These are phyloP conservation scores for Acanthochlamys bracteata DNA, from an alignment of 106 monocot species.

Conservation along the genomic window DNA sequence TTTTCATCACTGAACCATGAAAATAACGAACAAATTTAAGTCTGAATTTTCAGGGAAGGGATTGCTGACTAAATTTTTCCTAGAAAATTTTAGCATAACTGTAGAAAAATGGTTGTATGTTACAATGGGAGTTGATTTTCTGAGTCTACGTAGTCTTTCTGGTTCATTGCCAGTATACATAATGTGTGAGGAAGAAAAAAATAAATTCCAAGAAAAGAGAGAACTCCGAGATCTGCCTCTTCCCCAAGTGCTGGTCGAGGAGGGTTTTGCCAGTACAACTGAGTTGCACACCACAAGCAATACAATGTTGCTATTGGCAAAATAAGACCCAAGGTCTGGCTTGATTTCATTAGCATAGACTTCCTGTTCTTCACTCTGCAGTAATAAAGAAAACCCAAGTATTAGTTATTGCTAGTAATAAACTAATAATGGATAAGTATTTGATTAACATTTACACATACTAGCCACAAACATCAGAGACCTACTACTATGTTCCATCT, in stretches of 20 bases:
- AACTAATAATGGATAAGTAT: not conserved
- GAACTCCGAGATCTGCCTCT: constrained; percentile 93
- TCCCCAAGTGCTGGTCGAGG: constrained; percentile 78
- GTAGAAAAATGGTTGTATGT: too few relatives aligned
- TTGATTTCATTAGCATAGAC: constrained; percentile 38
- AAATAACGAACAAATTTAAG: too few relatives aligned
- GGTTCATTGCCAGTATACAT: constrained; percentile 66
- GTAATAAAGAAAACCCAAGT: constrained; percentile 1
- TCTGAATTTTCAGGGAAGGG: too few relatives aligned
- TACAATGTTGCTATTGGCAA: constrained; percentile 40
- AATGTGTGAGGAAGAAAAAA: constrained; percentile 74
- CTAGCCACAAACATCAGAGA: too few relatives aligned
- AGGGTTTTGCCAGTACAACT: constrained; percentile 68
- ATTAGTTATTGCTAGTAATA: not conserved
- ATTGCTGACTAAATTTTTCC: too few relatives aligned
- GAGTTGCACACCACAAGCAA: constrained; percentile 69
- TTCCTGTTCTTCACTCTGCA: constrained; percentile 50
- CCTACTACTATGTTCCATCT: too few relatives aligned
- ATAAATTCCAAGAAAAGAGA: constrained; percentile 58
- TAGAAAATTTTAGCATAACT: too few relatives aligned
- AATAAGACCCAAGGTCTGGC: constrained; percentile 44
- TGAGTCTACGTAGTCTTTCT: constrained; percentile 18
- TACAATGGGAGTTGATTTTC: constrained; percentile 29
- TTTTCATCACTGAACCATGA: too few relatives aligned
- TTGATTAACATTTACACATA: not conserved